Percentiles rank a stretch among this genome's conserved stretches.
These are phyloP conservation scores for Symbiodinium natans DNA, from an alignment of 73 alveolate species.

Conservation along the genomic window DNA sequence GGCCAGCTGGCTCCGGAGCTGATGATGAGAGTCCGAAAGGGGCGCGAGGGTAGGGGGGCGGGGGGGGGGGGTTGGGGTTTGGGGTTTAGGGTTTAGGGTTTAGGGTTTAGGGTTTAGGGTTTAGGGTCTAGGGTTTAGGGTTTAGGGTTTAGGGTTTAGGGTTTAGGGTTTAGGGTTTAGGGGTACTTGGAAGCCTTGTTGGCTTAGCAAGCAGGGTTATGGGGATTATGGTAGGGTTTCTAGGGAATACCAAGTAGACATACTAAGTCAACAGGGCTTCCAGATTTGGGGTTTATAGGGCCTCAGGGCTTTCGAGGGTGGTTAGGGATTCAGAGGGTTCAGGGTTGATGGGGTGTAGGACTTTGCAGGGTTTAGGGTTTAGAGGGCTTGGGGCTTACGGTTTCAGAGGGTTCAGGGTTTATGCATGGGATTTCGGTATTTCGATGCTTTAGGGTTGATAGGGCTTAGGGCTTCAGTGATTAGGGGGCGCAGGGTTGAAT, in stretches of 20 bases:
- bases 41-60: neutral
- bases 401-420: neutral
- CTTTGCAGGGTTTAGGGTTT: neutral
- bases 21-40: neutral
- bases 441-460: no score
- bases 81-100: no score
- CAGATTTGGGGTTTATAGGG: neutral
- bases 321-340: neutral
- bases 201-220: no score
- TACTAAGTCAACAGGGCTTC: no score
- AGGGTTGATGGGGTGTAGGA: neutral
- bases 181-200: no score
- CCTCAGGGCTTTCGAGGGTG: neutral
- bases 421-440: no score
- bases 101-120: no score
- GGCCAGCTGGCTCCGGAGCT: neutral
- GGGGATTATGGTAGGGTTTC: no score
- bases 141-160: neutral
- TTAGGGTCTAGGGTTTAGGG: neutral
- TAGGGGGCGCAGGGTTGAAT: no score
- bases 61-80: no score
- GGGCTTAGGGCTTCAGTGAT: no score
- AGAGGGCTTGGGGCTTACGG: neutral
- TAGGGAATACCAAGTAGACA: no score
- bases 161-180: neutral